These are phyloP conservation scores for Diospyros kaki DNA, from an alignment of 148 eudicot genomes.

Conservation along the genomic window DNA sequence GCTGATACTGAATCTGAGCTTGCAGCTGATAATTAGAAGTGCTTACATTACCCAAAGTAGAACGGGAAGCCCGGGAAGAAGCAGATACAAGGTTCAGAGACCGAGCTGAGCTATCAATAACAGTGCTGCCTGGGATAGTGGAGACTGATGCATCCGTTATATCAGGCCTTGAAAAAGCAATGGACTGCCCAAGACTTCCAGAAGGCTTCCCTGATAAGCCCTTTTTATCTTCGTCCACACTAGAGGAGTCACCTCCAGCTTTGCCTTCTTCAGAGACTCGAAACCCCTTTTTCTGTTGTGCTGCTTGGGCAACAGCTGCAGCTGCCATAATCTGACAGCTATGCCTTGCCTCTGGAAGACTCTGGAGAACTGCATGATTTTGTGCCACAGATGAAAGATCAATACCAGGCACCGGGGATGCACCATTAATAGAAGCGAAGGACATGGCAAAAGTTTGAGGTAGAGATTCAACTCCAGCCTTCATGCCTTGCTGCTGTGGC, in stretches of 20 bases:
- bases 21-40: slow-evolving; percentile 47
- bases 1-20: slow-evolving; percentile 48
- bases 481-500: slow-evolving; percentile 50
- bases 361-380: slow-evolving; percentile 61
- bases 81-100: slow-evolving; percentile 43
- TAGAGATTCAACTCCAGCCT: slow-evolving; percentile 39
- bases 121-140: slow-evolving; percentile 34
- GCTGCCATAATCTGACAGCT: slow-evolving; percentile 59
- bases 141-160: slow-evolving; percentile 40
- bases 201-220: slow-evolving; percentile 32
- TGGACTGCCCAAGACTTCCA: slow-evolving; percentile 59
- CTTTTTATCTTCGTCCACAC: slow-evolving; percentile 66
- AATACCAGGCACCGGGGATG: slow-evolving; percentile 39
- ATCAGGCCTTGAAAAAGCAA: slow-evolving; percentile 75
- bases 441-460: slow-evolving; percentile 79
- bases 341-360: slow-evolving; percentile 59
- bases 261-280: slow-evolving; percentile 56
- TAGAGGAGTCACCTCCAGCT: slow-evolving; percentile 44
- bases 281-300: slow-evolving; percentile 60
- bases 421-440: slow-evolving; percentile 61
- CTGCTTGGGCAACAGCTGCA: slow-evolving; percentile 47
- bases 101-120: slow-evolving; percentile 70
- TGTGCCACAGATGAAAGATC: slow-evolving; percentile 66
- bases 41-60: slow-evolving; percentile 27
- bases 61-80: slow-evolving; percentile 35